A percentile compares a stretch with the other conserved stretches of the same genome.
These are phyloP conservation scores for Anthoceros angustus DNA, from an alignment of 225 moss, liverwort and hornwort species.

Conservation along the genomic window DNA sequence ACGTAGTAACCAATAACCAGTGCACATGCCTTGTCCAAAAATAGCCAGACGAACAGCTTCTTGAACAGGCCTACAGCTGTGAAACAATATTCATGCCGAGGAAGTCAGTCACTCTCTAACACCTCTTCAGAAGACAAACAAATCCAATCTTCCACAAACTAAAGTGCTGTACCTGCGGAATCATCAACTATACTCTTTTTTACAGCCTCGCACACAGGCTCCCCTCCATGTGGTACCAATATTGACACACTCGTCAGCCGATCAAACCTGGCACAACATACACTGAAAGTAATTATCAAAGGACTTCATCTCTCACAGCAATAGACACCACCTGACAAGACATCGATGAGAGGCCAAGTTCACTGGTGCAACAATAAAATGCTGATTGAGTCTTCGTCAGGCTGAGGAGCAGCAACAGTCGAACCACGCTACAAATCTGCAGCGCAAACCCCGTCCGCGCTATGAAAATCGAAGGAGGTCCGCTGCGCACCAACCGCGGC, in stretches of 20 bases:
- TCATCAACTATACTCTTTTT: too few species aligned
- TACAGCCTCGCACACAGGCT: conserved; percentile 44
- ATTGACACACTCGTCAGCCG: conserved; percentile 41
- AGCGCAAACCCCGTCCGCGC: conserved; percentile 4
- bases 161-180: too few species aligned
- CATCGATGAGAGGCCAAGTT: neutral
- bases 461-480: neutral
- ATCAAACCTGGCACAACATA: conserved; percentile 15
- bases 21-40: conserved; percentile 32
- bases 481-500: neutral
- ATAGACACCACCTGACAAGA: too few species aligned
- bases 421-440: neutral
- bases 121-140: neutral
- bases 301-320: too few species aligned
- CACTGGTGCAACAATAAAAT: neutral
- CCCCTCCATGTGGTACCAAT: conserved; percentile 54
- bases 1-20: too few species aligned
- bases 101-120: neutral
- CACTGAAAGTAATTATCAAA: neutral
- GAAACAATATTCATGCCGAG: neutral
- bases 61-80: too few species aligned
- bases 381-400: neutral
- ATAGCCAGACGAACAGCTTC: conserved; percentile 64
- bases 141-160: neutral
- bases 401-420: neutral